Evolutionary conservation across 164 flowering plant species (phyloP).

Genomic region (Macadamia tetraphylla): DNA sequence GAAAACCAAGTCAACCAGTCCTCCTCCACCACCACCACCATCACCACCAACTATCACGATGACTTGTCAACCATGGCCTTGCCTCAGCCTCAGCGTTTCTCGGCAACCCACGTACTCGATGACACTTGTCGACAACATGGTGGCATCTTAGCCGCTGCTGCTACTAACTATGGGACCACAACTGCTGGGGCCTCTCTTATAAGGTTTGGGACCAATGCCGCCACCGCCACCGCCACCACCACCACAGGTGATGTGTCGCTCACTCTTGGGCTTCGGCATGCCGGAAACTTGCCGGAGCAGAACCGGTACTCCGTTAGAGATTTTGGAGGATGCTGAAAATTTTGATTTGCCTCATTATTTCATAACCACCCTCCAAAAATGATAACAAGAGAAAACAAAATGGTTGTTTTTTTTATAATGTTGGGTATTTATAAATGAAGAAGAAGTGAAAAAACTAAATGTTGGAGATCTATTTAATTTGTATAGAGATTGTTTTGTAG

Average conservation of each 20-base stretch:
- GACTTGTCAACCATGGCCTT: slow-evolving; percentile 6
- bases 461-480: background rate
- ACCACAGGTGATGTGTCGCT: slow-evolving; percentile 30
- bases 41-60: background rate
- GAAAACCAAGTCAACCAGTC: slow-evolving; percentile 29
- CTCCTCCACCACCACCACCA: background rate
- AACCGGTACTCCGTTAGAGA: background rate
- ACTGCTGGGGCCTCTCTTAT: background rate
- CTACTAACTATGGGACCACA: too few species aligned
- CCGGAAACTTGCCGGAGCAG: background rate
- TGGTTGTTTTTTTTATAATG: background rate
- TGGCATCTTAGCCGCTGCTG: slow-evolving; percentile 7
- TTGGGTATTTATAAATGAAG: background rate
- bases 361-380: background rate
- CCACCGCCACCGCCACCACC: background rate
- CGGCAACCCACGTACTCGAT: slow-evolving; percentile 4
- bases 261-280: slow-evolving; percentile 33
- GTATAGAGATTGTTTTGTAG: background rate
- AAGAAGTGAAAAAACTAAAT: background rate
- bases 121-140: slow-evolving; percentile 25
- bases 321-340: background rate
- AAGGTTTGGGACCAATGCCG: slow-evolving; percentile 10
- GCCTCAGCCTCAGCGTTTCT: slow-evolving; percentile 13
- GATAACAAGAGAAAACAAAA: too few species aligned
- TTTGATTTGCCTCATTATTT: too few species aligned